Evolutionary conservation across 371 early-diverging fungal genomes (phyloP), one percentile per base, ranked within the genome.

Genomic region (Syncephalastrum racemosum): DNA sequence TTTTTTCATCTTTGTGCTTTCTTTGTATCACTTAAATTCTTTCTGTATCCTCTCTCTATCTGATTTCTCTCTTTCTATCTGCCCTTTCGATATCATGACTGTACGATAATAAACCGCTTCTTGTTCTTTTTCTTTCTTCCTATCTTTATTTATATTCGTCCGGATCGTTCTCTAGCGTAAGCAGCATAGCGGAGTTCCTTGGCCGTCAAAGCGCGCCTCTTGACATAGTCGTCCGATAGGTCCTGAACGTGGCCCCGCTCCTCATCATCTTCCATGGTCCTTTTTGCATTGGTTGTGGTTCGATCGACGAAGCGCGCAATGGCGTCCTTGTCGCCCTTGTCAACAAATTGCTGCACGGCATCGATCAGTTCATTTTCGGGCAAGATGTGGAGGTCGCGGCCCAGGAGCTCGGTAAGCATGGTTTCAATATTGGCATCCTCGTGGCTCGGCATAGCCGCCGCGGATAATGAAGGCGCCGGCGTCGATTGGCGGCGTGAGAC

Each of bases 241-340:
- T 56, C 60, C n/a, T 53, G 39, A 22, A 53, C 19, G 20, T 45
- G 50, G 20, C 56, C 23, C 20, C 49, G 18, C 19, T 57, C 24
- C 23, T 45, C 42, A 24, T 13, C 23, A 18, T 59, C 54, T 7
- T 44, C 27, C 31, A 51, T 50, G 14, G 41, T 43, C 12, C 47
- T 57, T 46, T 58, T 53, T 46, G 53, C 52, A 46, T 44, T 57
- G 12, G 20, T 56, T 16, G 50, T 44, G 16, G 73, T 70, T 19
- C 63, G 66, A 20, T 60, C 55, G 5, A 82, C 56, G 14, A 77
- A 86, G 68, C 77, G 75, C 25, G 73, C 66, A 44, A 94, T 87
- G 0, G 91, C 90, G 20, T 90, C 89, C 50, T 81, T 85, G 54
- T 97, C 96, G 53, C 91, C 92, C 71, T 96, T 97, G 44, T 92